phyloP scores from a whole-genome alignment of 371 early-diverging fungal genomes.

The Circinella minor region DNA sequence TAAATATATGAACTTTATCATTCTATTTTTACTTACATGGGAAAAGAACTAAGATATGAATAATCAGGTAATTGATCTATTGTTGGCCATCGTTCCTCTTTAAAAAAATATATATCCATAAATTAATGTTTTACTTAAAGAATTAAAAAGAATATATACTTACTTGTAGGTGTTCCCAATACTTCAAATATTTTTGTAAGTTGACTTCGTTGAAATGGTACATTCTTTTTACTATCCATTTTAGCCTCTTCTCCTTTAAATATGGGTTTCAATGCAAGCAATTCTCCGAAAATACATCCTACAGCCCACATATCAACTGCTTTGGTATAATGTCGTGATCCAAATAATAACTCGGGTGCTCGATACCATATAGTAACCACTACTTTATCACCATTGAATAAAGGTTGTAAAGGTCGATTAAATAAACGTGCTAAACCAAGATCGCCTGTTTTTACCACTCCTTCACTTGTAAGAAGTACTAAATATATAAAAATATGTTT shows the following conservation, averaged over 20 bases:
- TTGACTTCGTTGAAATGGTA: conserved; percentile 92
- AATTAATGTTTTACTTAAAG: not conserved
- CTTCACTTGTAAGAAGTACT: conserved; percentile 84
- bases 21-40: conserved; percentile 49
- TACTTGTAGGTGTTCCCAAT: conserved; percentile 87
- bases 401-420: conserved; percentile 78
- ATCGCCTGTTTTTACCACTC: conserved; percentile 91
- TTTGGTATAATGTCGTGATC: conserved; percentile 90
- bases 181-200: conserved; percentile 89
- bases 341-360: conserved; percentile 94
- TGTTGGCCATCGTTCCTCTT: conserved; percentile 81
- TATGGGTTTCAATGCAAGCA: conserved; percentile 85
- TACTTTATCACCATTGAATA: conserved; percentile 90
- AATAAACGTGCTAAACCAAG: conserved; percentile 91
- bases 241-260: conserved; percentile 96
- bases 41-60: conserved; percentile 56
- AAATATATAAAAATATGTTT: not conserved
- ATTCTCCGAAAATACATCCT: conserved; percentile 96
- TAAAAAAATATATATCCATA: not conserved
- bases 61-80: conserved; percentile 80
- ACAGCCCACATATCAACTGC: conserved; percentile 96
- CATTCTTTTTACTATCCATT: conserved; percentile 85
- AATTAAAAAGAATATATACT: conserved; percentile 22
- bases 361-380: conserved; percentile 99
- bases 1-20: too few species aligned